These are phyloP conservation scores for Erythrobasidium hasegawianum DNA, from an alignment of 1,284 basidiomycete species.

Conservation along the genomic window DNA sequence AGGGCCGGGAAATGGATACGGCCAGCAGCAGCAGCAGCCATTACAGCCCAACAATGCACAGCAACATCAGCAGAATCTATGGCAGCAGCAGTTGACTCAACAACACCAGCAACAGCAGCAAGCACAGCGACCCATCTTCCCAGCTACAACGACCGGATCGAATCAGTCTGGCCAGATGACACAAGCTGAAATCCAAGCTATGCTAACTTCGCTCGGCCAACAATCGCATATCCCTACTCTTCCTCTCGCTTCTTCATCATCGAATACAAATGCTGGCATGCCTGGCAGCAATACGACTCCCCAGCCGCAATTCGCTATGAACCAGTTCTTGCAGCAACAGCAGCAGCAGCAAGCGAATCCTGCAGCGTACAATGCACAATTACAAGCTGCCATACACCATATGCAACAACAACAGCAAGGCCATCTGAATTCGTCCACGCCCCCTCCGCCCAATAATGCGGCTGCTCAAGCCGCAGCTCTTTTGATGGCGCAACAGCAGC, in stretches of 20 bases:
- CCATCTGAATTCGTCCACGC: neutral
- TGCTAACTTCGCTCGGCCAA: slow-evolving; percentile 24
- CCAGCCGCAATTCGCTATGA: neutral
- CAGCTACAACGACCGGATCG: neutral
- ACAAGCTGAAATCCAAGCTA: slow-evolving; percentile 31
- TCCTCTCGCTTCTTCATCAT: neutral
- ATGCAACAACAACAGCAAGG: slow-evolving; percentile 14
- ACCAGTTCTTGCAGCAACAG: slow-evolving; percentile 1
- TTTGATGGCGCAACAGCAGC: slow-evolving; percentile 9
- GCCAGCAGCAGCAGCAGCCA: slow-evolving; percentile 17
- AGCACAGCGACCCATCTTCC: neutral
- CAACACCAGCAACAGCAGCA: slow-evolving; percentile 22
- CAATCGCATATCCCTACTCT: no score
- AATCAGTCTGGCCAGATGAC: slow-evolving; percentile 6
- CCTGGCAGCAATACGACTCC: neutral
- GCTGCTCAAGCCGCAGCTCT: slow-evolving; percentile 7
- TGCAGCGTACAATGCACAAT: slow-evolving; percentile 9
- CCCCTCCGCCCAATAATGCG: slow-evolving; percentile 1
- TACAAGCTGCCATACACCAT: slow-evolving; percentile 32
- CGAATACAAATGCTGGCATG: neutral
- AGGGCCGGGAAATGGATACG: neutral
- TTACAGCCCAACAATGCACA: slow-evolving; percentile 2
- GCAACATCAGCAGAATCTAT: slow-evolving; percentile 4
- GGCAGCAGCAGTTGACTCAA: slow-evolving; percentile 4
- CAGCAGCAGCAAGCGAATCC: slow-evolving; percentile 1